A percentile compares a stretch with the other conserved stretches of the same genome.
These are phyloP conservation scores for Globisporangium recalcitrans DNA, from an alignment of 352 stramenopile species.

Conservation along the genomic window DNA sequence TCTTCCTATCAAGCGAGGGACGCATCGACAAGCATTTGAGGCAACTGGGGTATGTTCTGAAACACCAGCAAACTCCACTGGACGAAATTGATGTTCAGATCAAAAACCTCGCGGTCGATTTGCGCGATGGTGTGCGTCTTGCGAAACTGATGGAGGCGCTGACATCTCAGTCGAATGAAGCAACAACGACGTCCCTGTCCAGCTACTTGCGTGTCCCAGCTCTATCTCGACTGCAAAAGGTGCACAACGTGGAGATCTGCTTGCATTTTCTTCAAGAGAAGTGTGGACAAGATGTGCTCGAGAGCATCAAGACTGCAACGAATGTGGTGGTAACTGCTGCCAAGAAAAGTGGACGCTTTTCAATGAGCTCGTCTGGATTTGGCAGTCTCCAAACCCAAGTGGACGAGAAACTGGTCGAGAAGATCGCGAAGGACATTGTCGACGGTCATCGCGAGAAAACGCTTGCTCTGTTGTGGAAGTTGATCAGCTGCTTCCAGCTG, in stretches of 20 bases:
- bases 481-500: constrained; percentile 91
- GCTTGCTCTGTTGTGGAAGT: constrained; percentile 92
- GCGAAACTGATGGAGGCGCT: constrained; percentile 91
- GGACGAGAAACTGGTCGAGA: constrained; percentile 53
- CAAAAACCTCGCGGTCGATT: constrained; percentile 89
- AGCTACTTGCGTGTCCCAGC: constrained; percentile 90
- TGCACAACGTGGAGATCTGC: constrained; percentile 94
- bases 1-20: constrained; percentile 92
- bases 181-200: constrained; percentile 41
- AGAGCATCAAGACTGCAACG: constrained; percentile 40
- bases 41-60: constrained; percentile 81
- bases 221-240: constrained; percentile 92
- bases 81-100: constrained; percentile 95
- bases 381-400: constrained; percentile 42
- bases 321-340: constrained; percentile 10
- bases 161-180: constrained; percentile 26
- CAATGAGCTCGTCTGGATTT: constrained; percentile 34
- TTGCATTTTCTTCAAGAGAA: constrained; percentile 79
- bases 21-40: constrained; percentile 93
- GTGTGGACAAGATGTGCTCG: constrained; percentile 50
- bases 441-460: constrained; percentile 93
- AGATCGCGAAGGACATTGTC: constrained; percentile 92
- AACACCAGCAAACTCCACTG: constrained; percentile 88
- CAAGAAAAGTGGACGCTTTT: constrained; percentile 16
- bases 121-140: constrained; percentile 95